Base-by-base conservation (phyloP, 129 eudicot species). In the Artemisia annua region DNA sequence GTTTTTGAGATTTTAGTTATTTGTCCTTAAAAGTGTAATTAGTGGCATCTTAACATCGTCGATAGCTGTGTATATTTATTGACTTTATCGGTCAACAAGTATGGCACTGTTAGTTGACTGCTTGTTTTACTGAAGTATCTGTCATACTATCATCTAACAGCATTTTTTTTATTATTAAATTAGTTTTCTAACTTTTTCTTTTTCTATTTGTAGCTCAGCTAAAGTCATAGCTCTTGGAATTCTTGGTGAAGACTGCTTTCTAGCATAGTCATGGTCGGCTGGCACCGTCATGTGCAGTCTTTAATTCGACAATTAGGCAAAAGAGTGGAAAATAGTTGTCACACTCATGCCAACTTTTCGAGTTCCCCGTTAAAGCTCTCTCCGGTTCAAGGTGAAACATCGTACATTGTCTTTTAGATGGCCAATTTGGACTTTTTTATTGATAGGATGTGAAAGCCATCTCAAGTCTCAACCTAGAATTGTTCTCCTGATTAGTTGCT, bases 271-370 rank as follows among this genome's bases (percentile, higher is more conserved):
- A 90, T 90, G 97, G 94, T 77, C 90, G 85, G 96, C 58, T 92
- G 98, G 98, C 88, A 84, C 55, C 85, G 90, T 26, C 84, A 89
- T 63, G 63, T 89, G 80, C 84, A 79, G 68, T 83, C 87, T 50
- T 19, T 92, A 49, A 72, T 92, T 54, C 84, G 80, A 69, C 83
- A 84, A 51, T 86, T 83, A 71, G 96, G 88, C 14, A 87, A 77
- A 79, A 82, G 82, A 81, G 73, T 80, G 63, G 90, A 87, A 71
- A 85, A 68, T 64, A 78, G 76, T 69, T 67, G 48, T 70, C 66
- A 17, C 75, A 69, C 84, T 50, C 64, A 81, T 67, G 75, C 79
- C 71, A 83, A 65, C 71, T 76, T 62, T 65, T 78, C 88, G n/a
- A 74, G 46, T 74, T 66, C 71, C 82, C 89, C 85, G 54, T 72